Evolutionary conservation across 2,329 filamentous ascomycete species (phyloP).

Genomic region (Nakataea oryzae): DNA sequence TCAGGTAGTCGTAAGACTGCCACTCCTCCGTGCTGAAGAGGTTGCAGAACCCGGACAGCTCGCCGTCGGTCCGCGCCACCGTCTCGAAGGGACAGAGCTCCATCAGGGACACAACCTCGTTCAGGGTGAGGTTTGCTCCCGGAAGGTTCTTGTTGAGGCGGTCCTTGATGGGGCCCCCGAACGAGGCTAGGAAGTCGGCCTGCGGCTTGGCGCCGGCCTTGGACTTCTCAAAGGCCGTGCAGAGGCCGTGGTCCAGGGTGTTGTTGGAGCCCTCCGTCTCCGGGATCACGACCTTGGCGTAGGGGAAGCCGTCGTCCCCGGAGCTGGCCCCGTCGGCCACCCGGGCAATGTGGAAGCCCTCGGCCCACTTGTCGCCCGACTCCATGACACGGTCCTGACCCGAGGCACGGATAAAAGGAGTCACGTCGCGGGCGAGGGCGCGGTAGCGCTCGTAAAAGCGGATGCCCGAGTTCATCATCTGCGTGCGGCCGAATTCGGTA

Average conservation of each 20-base stretch:
- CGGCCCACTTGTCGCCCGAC: conserved; percentile 66
- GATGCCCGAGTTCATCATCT: conserved; percentile 65
- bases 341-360: conserved; percentile 58
- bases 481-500: conserved; percentile 54
- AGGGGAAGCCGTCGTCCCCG: conserved; percentile 30
- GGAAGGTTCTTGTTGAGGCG: conserved; percentile 60
- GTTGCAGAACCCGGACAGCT: conserved; percentile 60
- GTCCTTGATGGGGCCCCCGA: conserved; percentile 55
- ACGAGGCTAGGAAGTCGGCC: conserved; percentile 47
- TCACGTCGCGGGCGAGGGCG: conserved; percentile 41
- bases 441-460: conserved; percentile 69
- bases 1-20: conserved; percentile 69
- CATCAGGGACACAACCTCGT: conserved; percentile 66
- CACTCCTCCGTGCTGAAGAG: conserved; percentile 69
- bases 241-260: conserved; percentile 63
- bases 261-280: conserved; percentile 65
- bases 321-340: conserved; percentile 22
- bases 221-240: conserved; percentile 55
- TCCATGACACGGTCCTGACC: conserved; percentile 27
- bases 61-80: conserved; percentile 47
- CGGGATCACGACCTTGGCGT: conserved; percentile 55
- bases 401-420: conserved; percentile 37
- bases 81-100: conserved; percentile 82
- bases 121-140: conserved; percentile 52
- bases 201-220: conserved; percentile 40